Evolutionary conservation across 2,329 filamentous ascomycete species (phyloP), one percentile per base, ranked within the genome.

Genomic region (Cladophialophora chaetospira): DNA sequence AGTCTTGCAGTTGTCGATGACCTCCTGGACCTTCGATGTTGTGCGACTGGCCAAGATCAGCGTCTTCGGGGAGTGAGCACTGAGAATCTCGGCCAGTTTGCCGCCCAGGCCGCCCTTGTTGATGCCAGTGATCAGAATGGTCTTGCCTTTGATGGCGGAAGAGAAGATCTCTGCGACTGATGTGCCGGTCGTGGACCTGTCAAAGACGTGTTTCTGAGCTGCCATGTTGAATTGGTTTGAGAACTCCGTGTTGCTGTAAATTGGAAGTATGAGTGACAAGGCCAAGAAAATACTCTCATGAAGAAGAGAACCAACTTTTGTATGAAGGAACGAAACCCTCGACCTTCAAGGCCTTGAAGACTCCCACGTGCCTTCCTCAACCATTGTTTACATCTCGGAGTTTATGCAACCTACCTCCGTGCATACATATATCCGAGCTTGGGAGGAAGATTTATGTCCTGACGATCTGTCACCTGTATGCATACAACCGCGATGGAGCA

Each of bases 41-140:
- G 61, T 58, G 19, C 62, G 62, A 13, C 62, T 57, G 5, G 58
- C 54, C 13, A 64, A 49, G 33, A 64, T 62, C 19, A 64, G 61
- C 15, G 15, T 23, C 17, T 38, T 28, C 6, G 62, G 62, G 3
- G 54, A 46, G 26, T 61, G 58, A 2, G 50, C 53, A n/a, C 61
- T 59, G 13, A 64, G 53, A 10, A 57, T 57, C 51, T 61, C 46
- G 10, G 59, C 62, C 21, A 59, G 58, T 31, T 49, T 25, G 43
- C 54, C 57, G 23, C 62, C 62, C 5, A 64, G 55, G 42, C 62
- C 58, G 23, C 40, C 17, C 21, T 48, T 47, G 45, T 58, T 61
- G 49, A 60, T 57, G 13, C 62, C 62, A 2, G 62, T 64, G 26
- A 64, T 62, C 2, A 64, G 38, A 45, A 64, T 57, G 10, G 53